Conservation (phyloP, 148 eudicot species). For the Chenopodium album region DNA sequence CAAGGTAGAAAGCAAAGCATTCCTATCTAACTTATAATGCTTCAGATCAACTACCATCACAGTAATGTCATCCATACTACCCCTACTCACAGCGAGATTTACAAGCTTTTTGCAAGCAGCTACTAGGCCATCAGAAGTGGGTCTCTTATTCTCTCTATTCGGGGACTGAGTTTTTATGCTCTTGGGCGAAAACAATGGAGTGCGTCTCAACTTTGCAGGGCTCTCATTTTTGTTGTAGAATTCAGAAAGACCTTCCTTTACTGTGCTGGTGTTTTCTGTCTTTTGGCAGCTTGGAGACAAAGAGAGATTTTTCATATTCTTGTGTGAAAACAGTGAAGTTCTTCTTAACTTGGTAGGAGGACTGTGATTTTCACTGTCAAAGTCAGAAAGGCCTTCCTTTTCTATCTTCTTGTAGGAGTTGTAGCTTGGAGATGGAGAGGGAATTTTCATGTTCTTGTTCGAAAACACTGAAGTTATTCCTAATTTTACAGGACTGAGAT, state of each 20-base stretch:
- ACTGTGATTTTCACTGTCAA: conserved; percentile 43
- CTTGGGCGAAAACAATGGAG: conserved; percentile 41
- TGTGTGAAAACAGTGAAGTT: conserved; percentile 39
- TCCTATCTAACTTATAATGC: conserved; percentile 32
- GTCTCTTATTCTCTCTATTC: conserved; percentile 36
- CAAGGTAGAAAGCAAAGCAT: background rate
- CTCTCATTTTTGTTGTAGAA: conserved; percentile 43
- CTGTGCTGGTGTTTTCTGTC: conserved; percentile 6
- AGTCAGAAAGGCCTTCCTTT: conserved; percentile 18
- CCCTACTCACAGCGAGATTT: conserved; percentile 67
- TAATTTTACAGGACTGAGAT: conserved; percentile 42
- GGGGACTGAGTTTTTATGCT: conserved; percentile 28
- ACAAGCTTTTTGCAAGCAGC: conserved; percentile 80
- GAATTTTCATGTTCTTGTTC: conserved; percentile 35
- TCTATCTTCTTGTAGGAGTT: conserved; percentile 21
- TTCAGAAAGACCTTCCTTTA: conserved; percentile 11
- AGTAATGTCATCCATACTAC: conserved; percentile 85
- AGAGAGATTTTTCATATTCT: conserved; percentile 33
- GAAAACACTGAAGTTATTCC: conserved; percentile 40
- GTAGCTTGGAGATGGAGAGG: conserved; percentile 29
- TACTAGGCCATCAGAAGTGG: conserved; percentile 37
- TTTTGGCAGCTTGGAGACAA: conserved; percentile 34
- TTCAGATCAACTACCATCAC: conserved; percentile 79
- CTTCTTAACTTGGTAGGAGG: conserved; percentile 50
- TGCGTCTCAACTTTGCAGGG: conserved; percentile 41